phyloP scores from a whole-genome alignment of 495 filamentous ascomycete genomes.

The Hypoxylon fragiforme region DNA sequence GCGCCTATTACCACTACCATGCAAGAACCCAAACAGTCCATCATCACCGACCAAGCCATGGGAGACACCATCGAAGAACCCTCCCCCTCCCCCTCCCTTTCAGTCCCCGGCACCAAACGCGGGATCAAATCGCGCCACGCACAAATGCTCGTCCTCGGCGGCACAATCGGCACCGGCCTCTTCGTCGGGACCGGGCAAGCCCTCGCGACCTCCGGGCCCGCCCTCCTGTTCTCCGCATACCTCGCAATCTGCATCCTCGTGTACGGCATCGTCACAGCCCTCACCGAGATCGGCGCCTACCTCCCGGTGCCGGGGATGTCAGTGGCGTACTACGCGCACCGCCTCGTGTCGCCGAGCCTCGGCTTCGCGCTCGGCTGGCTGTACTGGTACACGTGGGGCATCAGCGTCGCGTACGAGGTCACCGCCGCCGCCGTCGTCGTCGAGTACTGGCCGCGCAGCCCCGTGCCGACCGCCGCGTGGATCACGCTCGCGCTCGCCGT shows the following conservation, averaged over 20 bases:
- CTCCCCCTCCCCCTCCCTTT: no score
- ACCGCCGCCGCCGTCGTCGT: conserved; percentile 50
- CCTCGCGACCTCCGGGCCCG: conserved; percentile 37
- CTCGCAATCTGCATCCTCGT: conserved; percentile 34
- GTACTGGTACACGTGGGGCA: conserved; percentile 42
- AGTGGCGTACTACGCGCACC: conserved; percentile 27
- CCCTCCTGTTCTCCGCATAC: conserved; percentile 47
- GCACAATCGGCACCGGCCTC: conserved; percentile 62
- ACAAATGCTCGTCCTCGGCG: conserved; percentile 65
- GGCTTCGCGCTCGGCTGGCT: conserved; percentile 79
- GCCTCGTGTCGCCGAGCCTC: conserved; percentile 41
- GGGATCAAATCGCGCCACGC: conserved; percentile 48
- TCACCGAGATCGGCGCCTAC: conserved; percentile 56
- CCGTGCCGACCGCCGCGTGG: conserved; percentile 54
- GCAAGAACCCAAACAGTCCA: conserved; percentile 10
- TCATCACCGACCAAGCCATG: neutral
- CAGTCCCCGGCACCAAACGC: conserved; percentile 21
- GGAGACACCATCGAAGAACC: neutral
- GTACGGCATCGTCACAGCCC: conserved; percentile 25
- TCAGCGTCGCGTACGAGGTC: conserved; percentile 43
- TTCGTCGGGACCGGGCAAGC: conserved; percentile 44
- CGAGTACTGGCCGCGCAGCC: conserved; percentile 49
- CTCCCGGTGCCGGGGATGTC: conserved; percentile 48
- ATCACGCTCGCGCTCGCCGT: conserved; percentile 47
- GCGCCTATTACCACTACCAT: conserved; percentile 2